phyloP scores from a whole-genome alignment of 31 red algal species.

The Endocladia muricata region DNA sequence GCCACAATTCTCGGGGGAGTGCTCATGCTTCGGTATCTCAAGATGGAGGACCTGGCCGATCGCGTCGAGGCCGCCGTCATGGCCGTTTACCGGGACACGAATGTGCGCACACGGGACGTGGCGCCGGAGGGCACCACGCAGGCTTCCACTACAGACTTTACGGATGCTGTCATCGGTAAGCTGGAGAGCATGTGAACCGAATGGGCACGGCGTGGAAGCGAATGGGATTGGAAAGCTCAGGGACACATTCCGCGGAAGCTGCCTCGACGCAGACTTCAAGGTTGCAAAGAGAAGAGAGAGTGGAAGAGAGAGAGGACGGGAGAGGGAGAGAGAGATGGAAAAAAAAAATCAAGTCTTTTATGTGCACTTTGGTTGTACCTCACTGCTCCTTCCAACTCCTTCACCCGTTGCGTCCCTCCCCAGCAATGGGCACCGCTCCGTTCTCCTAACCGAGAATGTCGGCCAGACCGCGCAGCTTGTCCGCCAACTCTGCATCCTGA shows the following conservation, averaged over 20 bases:
- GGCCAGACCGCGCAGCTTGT: constrained; percentile 16
- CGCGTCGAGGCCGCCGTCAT: constrained; percentile 81
- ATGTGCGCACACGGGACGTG: constrained; percentile 75
- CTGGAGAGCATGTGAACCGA: constrained; percentile 25
- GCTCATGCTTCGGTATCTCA: constrained; percentile 87
- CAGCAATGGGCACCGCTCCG: no score
- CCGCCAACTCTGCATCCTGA: constrained; percentile 23
- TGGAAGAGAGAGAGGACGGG: no score
- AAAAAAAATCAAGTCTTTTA: no score
- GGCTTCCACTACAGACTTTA: constrained; percentile 74
- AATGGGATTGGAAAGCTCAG: no score
- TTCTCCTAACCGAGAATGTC: constrained; percentile 13
- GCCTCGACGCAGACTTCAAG: no score
- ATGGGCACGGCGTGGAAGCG: no score
- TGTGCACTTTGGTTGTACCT: no score
- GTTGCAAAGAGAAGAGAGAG: no score
- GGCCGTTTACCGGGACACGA: constrained; percentile 34
- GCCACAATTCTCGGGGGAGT: constrained; percentile 83
- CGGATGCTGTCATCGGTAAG: constrained; percentile 67
- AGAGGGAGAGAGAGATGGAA: no score
- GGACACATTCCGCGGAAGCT: no score
- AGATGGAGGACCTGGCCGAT: constrained; percentile 71
- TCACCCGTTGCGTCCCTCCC: no score
- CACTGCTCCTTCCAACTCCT: no score
- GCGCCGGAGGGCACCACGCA: constrained; percentile 21